Base-by-base conservation (phyloP, 1,284 basidiomycete genomes). In the Violaceomyces palustris region DNA sequence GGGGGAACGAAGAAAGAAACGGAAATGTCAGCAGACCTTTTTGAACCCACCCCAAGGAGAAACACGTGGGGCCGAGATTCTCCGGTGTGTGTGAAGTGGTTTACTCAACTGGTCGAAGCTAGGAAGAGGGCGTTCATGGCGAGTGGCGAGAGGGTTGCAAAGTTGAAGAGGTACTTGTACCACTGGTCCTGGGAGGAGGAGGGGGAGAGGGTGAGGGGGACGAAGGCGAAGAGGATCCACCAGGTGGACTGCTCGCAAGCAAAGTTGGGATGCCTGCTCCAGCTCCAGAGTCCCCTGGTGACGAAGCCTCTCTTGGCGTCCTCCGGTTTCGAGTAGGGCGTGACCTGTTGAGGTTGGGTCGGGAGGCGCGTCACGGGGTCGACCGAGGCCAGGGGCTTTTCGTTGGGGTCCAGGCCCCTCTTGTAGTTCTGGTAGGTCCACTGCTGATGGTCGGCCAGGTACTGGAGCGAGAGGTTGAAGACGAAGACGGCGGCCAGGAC, bases 261-360 rank as follows among this genome's bases (percentile, higher is more conserved):
- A 74, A 90, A 92, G 73, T 94, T 94, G 15, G 92, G 90, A 73
- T 97, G 92, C 14, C 92, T 79, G 3, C 82, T 83, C 78, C 83
- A 89, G 1, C 82, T 80, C 86, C 87, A 96, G 9, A 96, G 74
- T 1, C 91, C 90, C 11, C 79, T 79, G 0, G 88, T 89, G 19
- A 85, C 76, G 72, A 96, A 96, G 1, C 92, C 92, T 6, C 90
- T 79, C 56, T 84, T 78, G 5, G 79, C 80, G 67, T 89, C 87
- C 12, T 50, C 43, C 23, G 57, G 55, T 8, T 53, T 58, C 1
- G 54, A 47, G 45, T 57, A 57, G n/a, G 55, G 59, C 7, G 29
- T 12, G 22, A 24, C 21, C 31, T 26, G 22, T 36, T 53, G 49
- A 26, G 34, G 36, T 3, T 38, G 32, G 2, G 45, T n/a, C 3